These are phyloP conservation scores for Phaffia rhodozyma DNA, from an alignment of 1,284 basidiomycete species.

Conservation along the genomic window DNA sequence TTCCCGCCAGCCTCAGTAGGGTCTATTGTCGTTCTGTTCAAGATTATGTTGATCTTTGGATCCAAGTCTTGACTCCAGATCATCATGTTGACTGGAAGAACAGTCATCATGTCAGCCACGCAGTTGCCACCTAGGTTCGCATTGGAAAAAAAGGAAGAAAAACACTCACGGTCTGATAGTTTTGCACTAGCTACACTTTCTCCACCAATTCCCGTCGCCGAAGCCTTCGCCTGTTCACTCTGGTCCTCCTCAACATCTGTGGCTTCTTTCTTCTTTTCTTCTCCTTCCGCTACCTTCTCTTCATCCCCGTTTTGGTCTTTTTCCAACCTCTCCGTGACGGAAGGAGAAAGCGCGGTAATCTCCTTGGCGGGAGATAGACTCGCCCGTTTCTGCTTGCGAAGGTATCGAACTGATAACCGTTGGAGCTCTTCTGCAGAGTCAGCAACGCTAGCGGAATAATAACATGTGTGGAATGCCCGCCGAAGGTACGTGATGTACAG, in stretches of 20 bases:
- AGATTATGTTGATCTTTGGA: slow-evolving; percentile 18
- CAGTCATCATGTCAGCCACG: slow-evolving; percentile 6
- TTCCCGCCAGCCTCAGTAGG: slow-evolving; percentile 77
- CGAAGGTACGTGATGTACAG: slow-evolving; percentile 73
- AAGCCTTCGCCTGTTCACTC: slow-evolving; percentile 5
- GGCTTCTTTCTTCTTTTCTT: slow-evolving; percentile 35
- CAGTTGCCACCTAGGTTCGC: slow-evolving; percentile 1
- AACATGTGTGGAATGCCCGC: slow-evolving; percentile 76
- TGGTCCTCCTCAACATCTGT: slow-evolving; percentile 17
- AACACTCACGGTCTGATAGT: slow-evolving; percentile 31
- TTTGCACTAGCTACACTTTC: slow-evolving; percentile 29
- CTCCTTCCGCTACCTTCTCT: slow-evolving; percentile 1
- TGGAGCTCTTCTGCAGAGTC: slow-evolving; percentile 88
- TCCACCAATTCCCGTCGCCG: not conserved
- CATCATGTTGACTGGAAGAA: slow-evolving; percentile 4
- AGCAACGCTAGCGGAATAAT: slow-evolving; percentile 83
- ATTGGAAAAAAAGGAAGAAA: slow-evolving; percentile 15
- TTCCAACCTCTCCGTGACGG: slow-evolving; percentile 45
- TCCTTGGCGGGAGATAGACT: not conserved
- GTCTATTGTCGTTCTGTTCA: slow-evolving; percentile 45
- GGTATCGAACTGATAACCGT: slow-evolving; percentile 82
- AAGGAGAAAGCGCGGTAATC: slow-evolving; percentile 23
- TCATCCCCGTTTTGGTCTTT: slow-evolving; percentile 31
- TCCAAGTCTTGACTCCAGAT: slow-evolving; percentile 21
- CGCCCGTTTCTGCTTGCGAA: slow-evolving; percentile 38